These are phyloP conservation scores for Aspergillus ostianus DNA, from an alignment of 495 filamentous ascomycete species.

Conservation along the genomic window DNA sequence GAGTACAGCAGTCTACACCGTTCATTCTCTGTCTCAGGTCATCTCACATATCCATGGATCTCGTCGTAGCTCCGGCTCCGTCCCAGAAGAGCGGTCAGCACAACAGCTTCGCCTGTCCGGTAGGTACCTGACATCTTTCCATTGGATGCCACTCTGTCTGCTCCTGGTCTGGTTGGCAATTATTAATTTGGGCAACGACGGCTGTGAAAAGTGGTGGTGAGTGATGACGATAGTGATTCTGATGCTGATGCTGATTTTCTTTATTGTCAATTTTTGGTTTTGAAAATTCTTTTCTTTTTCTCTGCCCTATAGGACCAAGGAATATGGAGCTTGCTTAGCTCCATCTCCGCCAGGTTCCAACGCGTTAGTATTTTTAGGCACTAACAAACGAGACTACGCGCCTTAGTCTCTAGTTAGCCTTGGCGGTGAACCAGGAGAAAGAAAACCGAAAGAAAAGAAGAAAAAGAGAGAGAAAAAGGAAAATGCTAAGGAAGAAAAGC, in stretches of 20 bases:
- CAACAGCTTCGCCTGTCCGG: too few species aligned
- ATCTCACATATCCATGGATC: too few species aligned
- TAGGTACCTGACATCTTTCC: too few species aligned
- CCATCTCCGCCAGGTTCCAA: not conserved
- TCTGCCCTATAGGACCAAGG: not conserved
- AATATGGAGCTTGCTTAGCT: not conserved
- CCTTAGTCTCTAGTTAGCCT: not conserved
- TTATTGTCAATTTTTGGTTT: too few species aligned
- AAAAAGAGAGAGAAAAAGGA: not conserved
- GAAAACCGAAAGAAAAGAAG: not conserved
- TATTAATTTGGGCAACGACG: not conserved
- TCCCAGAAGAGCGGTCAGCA: not conserved
- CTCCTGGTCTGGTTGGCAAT: not conserved
- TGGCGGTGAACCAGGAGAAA: not conserved
- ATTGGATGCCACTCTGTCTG: not conserved
- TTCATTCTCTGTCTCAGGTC: too few species aligned
- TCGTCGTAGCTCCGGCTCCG: too few species aligned
- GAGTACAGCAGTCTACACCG: too few species aligned
- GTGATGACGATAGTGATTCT: not conserved
- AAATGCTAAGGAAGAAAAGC: not conserved
- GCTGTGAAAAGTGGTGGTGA: too few species aligned
- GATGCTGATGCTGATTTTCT: not conserved
- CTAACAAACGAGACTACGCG: not conserved
- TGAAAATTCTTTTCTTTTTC: not conserved
- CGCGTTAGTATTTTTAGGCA: not conserved